These are phyloP conservation scores for Blastomyces gilchristii DNA, from an alignment of 2,329 filamentous ascomycete species.

Conservation along the genomic window DNA sequence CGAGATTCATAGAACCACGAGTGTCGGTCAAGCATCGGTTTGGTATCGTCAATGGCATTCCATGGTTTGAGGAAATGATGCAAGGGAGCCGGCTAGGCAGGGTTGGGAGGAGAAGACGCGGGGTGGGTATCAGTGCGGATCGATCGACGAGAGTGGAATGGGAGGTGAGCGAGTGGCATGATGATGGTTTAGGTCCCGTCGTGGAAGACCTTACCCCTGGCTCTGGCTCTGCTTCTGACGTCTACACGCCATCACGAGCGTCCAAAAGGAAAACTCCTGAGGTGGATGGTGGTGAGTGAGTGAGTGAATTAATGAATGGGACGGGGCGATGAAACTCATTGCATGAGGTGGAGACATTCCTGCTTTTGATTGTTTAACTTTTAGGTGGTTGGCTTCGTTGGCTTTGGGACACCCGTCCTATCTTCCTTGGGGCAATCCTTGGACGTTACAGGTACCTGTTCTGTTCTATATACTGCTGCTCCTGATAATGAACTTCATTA, in stretches of 20 bases:
- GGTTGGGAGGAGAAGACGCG: constrained; percentile 50
- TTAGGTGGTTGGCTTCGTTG: neutral
- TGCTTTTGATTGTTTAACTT: neutral
- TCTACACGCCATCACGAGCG: neutral
- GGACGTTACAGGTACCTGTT: neutral
- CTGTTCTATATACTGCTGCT: neutral
- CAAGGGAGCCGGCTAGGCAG: constrained; percentile 63
- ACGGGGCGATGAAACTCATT: neutral
- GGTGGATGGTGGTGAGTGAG: constrained; percentile 9
- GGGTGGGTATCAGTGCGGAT: constrained; percentile 51
- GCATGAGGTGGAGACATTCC: neutral
- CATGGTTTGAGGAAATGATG: constrained; percentile 79
- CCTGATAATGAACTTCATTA: neutral
- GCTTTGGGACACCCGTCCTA: neutral
- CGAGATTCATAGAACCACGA: constrained; percentile 14
- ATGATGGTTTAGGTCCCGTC: constrained; percentile 28
- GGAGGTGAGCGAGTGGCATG: constrained; percentile 69
- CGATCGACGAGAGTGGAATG: constrained; percentile 62
- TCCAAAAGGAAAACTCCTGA: constrained; percentile 16
- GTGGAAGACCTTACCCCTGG: constrained; percentile 3
- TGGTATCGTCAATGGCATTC: constrained; percentile 47
- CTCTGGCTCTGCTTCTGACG: neutral
- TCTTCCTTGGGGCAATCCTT: neutral
- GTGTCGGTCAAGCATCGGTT: constrained; percentile 29
- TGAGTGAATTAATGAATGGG: neutral